These are phyloP conservation scores for Rhexocercosporidium sp. DNA, from an alignment of 2,329 filamentous ascomycete genomes.

Conservation along the genomic window DNA sequence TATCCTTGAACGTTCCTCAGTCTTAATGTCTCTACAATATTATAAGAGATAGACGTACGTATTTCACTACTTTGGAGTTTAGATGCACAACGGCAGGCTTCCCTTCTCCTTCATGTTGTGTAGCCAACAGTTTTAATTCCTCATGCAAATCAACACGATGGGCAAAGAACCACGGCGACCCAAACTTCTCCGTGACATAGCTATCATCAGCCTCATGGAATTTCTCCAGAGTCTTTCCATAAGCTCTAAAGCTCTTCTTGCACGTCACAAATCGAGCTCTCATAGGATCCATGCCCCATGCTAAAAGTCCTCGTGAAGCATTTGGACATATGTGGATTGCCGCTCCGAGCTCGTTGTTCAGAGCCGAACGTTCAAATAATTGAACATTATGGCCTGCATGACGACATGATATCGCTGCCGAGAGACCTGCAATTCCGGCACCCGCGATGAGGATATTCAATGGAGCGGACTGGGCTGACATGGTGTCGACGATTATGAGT, in stretches of 20 bases:
- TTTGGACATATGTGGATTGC: conserved; percentile 67
- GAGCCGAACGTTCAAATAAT: conserved; percentile 60
- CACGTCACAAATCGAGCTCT: conserved; percentile 44
- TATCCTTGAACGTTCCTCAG: conserved; percentile 43
- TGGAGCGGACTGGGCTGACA: conserved; percentile 19
- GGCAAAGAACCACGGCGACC: conserved; percentile 52
- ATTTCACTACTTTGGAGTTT: conserved; percentile 45
- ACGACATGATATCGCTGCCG: conserved; percentile 53
- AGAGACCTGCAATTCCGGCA: conserved; percentile 58
- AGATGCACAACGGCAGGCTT: conserved; percentile 47
- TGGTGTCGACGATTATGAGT: conserved; percentile 6
- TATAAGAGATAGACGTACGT: conserved; percentile 34
- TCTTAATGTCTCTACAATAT: no score
- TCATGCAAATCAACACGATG: conserved; percentile 60
- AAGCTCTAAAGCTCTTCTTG: conserved; percentile 38
- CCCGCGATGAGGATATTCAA: conserved; percentile 33
- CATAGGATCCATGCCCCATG: conserved; percentile 50
- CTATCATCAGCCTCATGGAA: conserved; percentile 25
- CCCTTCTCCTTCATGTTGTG: conserved; percentile 43
- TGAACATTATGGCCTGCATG: conserved; percentile 34
- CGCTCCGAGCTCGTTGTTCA: conserved; percentile 62
- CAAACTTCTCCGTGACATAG: conserved; percentile 28
- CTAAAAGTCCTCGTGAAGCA: conserved; percentile 58
- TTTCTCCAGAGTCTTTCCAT: conserved; percentile 22
- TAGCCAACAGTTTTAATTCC: conserved; percentile 54